Conservation (phyloP, 2,329 filamentous ascomycete species). For the Cercospora berteroae region DNA sequence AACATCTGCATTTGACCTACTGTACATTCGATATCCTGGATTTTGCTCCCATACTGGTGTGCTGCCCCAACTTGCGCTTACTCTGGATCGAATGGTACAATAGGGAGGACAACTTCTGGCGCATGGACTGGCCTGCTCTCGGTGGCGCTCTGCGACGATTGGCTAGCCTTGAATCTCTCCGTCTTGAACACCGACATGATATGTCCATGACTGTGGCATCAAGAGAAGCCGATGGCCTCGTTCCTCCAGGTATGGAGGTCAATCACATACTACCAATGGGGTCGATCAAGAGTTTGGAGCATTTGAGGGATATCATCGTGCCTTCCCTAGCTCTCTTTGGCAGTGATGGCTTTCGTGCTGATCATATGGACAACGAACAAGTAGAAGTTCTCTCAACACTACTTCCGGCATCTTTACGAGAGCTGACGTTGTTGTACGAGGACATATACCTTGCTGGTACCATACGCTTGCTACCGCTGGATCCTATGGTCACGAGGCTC, state of each 20-base stretch:
- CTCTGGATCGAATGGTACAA: not conserved
- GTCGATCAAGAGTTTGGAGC: not conserved
- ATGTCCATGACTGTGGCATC: not conserved
- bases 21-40: not conserved
- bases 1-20: not conserved
- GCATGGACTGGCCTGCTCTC: not conserved
- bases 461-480: not conserved
- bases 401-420: not conserved
- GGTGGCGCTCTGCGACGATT: not conserved
- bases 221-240: not conserved
- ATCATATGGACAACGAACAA: not conserved
- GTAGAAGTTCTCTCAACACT: not conserved
- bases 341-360: not conserved
- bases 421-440: conserved; percentile 2
- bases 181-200: not conserved
- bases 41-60: not conserved
- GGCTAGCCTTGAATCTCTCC: not conserved
- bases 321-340: conserved; percentile 3
- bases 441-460: conserved; percentile 5
- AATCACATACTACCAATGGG: not conserved
- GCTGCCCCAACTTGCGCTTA: not conserved
- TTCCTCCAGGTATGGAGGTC: not conserved
- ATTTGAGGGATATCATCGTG: not conserved
- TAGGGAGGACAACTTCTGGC: conserved; percentile 3
- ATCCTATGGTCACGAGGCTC: not conserved